Evolutionary conservation across 148 eudicot species (phyloP), one percentile per base, ranked within the genome.

Genomic region (Beta vulgaris): DNA sequence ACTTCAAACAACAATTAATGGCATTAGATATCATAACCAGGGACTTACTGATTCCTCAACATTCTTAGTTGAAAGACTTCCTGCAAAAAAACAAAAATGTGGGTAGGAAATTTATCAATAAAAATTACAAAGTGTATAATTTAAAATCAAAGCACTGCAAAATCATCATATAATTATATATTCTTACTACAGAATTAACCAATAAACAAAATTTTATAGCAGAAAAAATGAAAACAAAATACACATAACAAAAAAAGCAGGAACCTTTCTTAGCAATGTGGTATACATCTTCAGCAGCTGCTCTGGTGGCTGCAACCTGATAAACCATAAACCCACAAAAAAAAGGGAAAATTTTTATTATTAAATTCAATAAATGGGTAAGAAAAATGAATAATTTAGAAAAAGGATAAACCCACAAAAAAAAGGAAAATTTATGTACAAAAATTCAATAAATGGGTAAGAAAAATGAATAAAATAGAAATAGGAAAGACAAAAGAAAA

Each of bases 211-310:
- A 34, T 32, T 12, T 1, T 1, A 31, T 4, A 36, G 34, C 65
- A 39, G 36, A 66, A n/a, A 28, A 4, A 53, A 2, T 5, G 0
- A 18, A 35, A 75, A 15, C 19, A 40, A 32, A 42, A 51, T 28
- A 6, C 14, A 28, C 25, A 32, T 15, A 0, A 49, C 10, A 43
- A 25, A 42, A 71, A 60, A 25, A 0, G 49, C 15, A 15, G 26
- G 1, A 72, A 92, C 98, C 98, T 82, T 39, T 73, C 35, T 81
- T 78, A 76, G 79, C 85, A 46, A 89, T 69, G 66, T 82, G 36
- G 71, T 90, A 90, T 3, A 86, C 82, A 80, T 94, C 98, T 80
- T 94, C 97, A 32, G 86, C 92, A 60, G 77, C 97, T 37, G 81
- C 84, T 81, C 86, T 94, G 0, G 83, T 85, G 4, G 69, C 88